Conservation (phyloP, 495 filamentous ascomycete genomes). For the Podospora didyma region DNA sequence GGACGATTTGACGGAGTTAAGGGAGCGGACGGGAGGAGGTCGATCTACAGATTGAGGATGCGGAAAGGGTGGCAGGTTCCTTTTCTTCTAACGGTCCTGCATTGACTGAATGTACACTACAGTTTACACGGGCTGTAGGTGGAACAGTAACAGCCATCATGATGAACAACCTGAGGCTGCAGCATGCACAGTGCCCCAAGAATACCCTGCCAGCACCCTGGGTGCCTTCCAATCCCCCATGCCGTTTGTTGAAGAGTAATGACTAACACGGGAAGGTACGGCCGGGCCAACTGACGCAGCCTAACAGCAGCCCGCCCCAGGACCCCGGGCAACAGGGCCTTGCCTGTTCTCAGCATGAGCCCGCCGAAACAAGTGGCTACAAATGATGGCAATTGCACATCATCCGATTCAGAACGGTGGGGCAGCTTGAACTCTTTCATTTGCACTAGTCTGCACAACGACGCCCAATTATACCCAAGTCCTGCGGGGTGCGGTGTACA, state of each 20-base stretch:
- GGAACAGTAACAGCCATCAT: no score
- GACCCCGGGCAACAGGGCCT: neutral
- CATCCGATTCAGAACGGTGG: slow-evolving; percentile 15
- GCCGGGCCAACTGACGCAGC: neutral
- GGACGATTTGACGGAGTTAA: neutral
- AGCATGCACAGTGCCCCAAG: no score
- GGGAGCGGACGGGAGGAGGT: neutral
- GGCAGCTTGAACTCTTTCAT: neutral
- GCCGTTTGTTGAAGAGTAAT: neutral
- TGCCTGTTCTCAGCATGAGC: neutral
- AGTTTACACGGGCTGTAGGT: no score
- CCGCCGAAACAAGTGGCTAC: neutral
- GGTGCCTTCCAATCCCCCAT: no score
- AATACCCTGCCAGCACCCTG: no score
- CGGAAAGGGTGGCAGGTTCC: no score
- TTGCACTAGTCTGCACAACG: neutral
- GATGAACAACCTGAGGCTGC: no score
- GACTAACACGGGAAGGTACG: neutral
- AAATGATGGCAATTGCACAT: slow-evolving; percentile 22
- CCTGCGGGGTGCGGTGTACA: neutral
- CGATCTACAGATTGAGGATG: no score
- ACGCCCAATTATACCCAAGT: neutral
- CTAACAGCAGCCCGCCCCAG: neutral
- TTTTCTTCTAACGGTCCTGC: no score
- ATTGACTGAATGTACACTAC: no score